These are phyloP conservation scores for Dryas drummondii DNA, from an alignment of 306 rosid genomes.

Conservation along the genomic window DNA sequence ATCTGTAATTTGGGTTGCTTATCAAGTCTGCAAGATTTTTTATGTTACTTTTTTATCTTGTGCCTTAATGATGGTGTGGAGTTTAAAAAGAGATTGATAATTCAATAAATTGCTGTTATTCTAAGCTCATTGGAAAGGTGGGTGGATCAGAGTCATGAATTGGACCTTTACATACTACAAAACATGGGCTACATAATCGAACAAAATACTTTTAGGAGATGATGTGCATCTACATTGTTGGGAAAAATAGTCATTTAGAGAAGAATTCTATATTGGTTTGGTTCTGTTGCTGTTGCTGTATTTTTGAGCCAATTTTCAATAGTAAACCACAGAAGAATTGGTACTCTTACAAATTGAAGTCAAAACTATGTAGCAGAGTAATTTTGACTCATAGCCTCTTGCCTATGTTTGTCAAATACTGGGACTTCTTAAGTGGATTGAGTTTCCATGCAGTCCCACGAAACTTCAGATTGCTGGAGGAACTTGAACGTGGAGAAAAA, in stretches of 20 bases:
- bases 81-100: background rate
- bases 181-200: background rate
- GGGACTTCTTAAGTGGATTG: conserved; percentile 15
- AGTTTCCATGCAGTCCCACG: conserved; percentile 75
- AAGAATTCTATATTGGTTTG: background rate
- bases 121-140: background rate
- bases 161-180: background rate
- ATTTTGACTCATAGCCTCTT: background rate
- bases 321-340: background rate
- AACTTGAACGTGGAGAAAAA: conserved; percentile 95
- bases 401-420: conserved; percentile 12
- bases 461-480: conserved; percentile 99
- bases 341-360: background rate
- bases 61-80: background rate
- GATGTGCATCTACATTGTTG: background rate
- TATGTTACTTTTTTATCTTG: background rate
- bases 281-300: background rate
- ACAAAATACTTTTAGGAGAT: background rate
- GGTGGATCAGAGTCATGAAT: no score
- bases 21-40: background rate
- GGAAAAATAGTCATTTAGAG: background rate
- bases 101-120: background rate
- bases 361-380: background rate
- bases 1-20: background rate
- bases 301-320: background rate